Conservation (phyloP, 2,329 filamentous ascomycete species). For the Berkeleyomyces basicola region DNA sequence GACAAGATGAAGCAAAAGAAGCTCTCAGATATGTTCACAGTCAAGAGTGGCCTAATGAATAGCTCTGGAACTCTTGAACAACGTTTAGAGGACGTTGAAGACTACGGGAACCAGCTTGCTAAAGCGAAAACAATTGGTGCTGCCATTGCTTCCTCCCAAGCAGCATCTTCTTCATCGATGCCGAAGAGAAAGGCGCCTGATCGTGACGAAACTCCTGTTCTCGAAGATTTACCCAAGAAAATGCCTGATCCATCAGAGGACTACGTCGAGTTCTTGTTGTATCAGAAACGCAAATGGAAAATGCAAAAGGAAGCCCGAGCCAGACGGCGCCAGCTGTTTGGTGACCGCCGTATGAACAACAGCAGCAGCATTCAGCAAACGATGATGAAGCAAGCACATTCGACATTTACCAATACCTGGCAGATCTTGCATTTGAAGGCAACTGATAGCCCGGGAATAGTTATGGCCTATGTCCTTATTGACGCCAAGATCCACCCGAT, state of each 20-base stretch:
- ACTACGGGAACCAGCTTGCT: constrained; percentile 50
- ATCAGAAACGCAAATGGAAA: constrained; percentile 98
- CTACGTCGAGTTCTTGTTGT: constrained; percentile 74
- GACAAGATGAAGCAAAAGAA: constrained; percentile 98
- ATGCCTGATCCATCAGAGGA: constrained; percentile 70
- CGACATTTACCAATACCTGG: constrained; percentile 85
- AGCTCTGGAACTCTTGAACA: constrained; percentile 50
- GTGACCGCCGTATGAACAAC: constrained; percentile 48
- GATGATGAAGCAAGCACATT: constrained; percentile 84
- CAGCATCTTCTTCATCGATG: constrained; percentile 23
- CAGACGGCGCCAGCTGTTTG: constrained; percentile 79
- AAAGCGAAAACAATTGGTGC: constrained; percentile 45
- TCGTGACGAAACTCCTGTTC: constrained; percentile 26
- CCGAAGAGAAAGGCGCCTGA: constrained; percentile 64
- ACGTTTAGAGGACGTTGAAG: constrained; percentile 56
- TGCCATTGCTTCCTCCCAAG: constrained; percentile 38
- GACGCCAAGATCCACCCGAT: constrained; percentile 80
- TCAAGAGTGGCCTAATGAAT: constrained; percentile 46
- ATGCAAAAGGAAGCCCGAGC: constrained; percentile 82
- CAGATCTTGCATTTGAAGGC: constrained; percentile 77
- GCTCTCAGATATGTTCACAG: constrained; percentile 79
- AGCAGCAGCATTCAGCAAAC: constrained; percentile 44
- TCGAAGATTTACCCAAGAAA: constrained; percentile 54
- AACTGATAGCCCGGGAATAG: constrained; percentile 71
- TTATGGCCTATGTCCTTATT: constrained; percentile 79